phyloP scores from a whole-genome alignment of 2,329 filamentous ascomycete species.

The Chrysoporthe cubensis region DNA sequence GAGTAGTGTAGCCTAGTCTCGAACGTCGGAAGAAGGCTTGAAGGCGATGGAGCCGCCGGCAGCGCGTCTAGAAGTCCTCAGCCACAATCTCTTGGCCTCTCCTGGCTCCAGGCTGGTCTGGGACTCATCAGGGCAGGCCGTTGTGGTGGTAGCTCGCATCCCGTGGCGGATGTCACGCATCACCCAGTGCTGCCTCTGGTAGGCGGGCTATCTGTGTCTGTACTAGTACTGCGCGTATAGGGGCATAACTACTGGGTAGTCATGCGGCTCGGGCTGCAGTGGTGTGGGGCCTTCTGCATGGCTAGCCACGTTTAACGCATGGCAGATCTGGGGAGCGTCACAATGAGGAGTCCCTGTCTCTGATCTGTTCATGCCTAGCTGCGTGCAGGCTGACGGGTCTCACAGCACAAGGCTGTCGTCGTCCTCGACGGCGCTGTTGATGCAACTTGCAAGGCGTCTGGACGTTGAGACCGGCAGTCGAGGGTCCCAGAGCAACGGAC shows the following conservation, averaged over 20 bases:
- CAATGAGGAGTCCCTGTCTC: background rate
- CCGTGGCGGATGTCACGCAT: background rate
- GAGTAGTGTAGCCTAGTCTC: background rate
- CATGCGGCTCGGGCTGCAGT: slow-evolving; percentile 5
- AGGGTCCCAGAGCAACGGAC: background rate
- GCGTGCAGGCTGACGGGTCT: background rate
- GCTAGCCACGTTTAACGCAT: slow-evolving; percentile 1
- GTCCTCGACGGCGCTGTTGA: background rate
- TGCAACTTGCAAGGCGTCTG: background rate
- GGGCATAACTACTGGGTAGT: background rate
- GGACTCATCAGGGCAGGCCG: background rate
- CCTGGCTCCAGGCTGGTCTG: background rate
- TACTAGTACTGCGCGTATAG: background rate
- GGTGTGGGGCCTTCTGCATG: background rate
- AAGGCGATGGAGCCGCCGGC: background rate
- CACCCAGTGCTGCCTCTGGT: background rate
- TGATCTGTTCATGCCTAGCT: background rate
- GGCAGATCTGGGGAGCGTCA: background rate
- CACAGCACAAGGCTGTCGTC: background rate
- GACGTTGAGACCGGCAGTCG: background rate
- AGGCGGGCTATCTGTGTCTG: background rate
- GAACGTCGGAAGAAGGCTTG: background rate
- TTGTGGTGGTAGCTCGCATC: background rate
- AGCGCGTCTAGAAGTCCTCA: slow-evolving; percentile 6
- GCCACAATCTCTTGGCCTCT: background rate